phyloP scores from a whole-genome alignment of 225 moss, liverwort and hornwort species.

The Polytrichum commune region DNA sequence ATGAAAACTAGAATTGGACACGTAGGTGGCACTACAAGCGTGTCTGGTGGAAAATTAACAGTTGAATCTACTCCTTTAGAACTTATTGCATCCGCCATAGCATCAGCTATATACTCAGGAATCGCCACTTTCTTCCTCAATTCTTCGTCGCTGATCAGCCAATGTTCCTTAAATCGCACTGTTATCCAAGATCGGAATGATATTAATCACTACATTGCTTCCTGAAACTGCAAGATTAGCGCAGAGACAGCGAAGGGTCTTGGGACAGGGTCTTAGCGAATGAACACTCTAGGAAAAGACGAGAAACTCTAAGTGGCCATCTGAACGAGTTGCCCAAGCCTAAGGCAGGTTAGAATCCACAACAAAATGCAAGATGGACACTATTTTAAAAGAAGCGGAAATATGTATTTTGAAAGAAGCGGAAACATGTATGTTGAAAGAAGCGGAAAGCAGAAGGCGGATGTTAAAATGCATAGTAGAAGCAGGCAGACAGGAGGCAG shows the following conservation, averaged over 20 bases:
- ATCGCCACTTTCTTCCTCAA: conserved; percentile 33
- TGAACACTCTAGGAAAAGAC: not conserved
- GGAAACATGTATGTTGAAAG: not conserved
- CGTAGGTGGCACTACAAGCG: conserved; percentile 9
- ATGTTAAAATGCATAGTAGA: not conserved
- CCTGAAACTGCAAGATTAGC: not conserved
- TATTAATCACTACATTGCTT: not conserved
- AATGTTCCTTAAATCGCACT: conserved; percentile 7
- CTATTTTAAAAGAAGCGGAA: too few species aligned
- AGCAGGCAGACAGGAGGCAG: too few species aligned
- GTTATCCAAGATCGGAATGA: not conserved
- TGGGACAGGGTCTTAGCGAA: not conserved
- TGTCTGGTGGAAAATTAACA: conserved; percentile 11
- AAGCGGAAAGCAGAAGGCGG: not conserved
- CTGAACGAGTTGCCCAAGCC: not conserved
- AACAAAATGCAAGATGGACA: not conserved
- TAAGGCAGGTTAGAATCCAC: not conserved
- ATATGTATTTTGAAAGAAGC: not conserved
- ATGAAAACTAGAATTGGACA: conserved; percentile 52
- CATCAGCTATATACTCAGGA: conserved; percentile 42
- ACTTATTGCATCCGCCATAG: conserved; percentile 37
- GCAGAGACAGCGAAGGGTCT: not conserved
- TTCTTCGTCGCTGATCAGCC: conserved; percentile 29
- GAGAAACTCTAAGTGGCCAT: not conserved
- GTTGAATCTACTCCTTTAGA: conserved; percentile 20